Conservation (phyloP, 495 filamentous ascomycete genomes). For the Xylaria palmicola region DNA sequence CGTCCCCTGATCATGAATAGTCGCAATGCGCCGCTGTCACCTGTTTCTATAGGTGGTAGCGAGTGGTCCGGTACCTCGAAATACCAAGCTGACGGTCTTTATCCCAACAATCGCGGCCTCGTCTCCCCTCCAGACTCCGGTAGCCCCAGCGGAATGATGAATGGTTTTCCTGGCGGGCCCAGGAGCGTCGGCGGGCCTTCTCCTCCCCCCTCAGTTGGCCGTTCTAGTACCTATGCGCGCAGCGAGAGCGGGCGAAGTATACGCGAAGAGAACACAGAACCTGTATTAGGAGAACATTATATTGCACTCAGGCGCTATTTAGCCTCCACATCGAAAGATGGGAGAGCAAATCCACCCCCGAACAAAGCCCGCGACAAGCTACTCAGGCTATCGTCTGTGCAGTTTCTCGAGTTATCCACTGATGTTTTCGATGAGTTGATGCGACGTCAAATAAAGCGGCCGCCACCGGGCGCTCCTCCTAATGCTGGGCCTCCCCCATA, state of each 20-base stretch:
- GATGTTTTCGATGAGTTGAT: slow-evolving; percentile 96
- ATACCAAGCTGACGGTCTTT: slow-evolving; percentile 62
- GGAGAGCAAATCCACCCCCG: slow-evolving; percentile 68
- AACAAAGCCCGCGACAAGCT: slow-evolving; percentile 93
- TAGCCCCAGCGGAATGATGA: slow-evolving; percentile 59
- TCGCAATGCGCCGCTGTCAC: slow-evolving; percentile 70
- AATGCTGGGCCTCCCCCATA: slow-evolving; percentile 59
- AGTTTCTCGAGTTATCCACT: slow-evolving; percentile 95
- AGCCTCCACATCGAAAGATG: slow-evolving; percentile 65
- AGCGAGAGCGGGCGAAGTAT: slow-evolving; percentile 59
- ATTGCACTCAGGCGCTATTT: slow-evolving; percentile 75
- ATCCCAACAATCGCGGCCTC: slow-evolving; percentile 58
- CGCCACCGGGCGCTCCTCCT: slow-evolving; percentile 55
- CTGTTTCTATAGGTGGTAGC: slow-evolving; percentile 75
- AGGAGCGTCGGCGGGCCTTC: slow-evolving; percentile 65
- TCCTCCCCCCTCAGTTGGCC: slow-evolving; percentile 80
- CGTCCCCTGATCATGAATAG: slow-evolving; percentile 40
- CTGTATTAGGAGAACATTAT: slow-evolving; percentile 74
- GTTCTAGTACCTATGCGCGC: slow-evolving; percentile 67
- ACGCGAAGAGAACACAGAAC: slow-evolving; percentile 50
- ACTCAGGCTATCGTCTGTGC: slow-evolving; percentile 79
- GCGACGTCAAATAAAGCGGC: slow-evolving; percentile 67
- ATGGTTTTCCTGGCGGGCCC: slow-evolving; percentile 51
- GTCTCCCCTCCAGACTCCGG: slow-evolving; percentile 70
- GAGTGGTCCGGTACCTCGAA: slow-evolving; percentile 83